phyloP scores from a whole-genome alignment of 2,329 filamentous ascomycete species.

The Leptographium flavum region DNA sequence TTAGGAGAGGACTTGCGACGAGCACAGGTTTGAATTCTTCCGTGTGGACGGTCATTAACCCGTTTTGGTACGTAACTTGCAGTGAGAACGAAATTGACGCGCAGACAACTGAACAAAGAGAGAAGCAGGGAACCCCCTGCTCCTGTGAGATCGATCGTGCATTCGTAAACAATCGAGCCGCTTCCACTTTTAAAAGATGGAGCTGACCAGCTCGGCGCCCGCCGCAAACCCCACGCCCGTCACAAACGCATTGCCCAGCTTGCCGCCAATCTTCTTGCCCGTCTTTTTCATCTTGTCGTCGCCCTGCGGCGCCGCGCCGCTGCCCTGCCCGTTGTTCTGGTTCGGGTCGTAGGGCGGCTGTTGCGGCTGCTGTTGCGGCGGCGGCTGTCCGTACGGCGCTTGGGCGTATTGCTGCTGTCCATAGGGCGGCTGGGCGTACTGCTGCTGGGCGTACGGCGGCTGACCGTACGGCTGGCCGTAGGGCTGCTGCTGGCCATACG shows the following conservation, averaged over 20 bases:
- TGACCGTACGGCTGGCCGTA: conserved; percentile 3
- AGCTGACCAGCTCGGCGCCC: conserved; percentile 78
- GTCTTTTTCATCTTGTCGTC: conserved; percentile 54
- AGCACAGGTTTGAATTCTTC: too few species aligned
- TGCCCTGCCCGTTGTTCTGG: conserved; percentile 23
- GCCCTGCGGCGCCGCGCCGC: conserved; percentile 13
- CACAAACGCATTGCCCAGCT: conserved; percentile 70
- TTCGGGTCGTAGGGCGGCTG: conserved; percentile 17
- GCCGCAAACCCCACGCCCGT: conserved; percentile 89
- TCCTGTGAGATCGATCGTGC: background rate
- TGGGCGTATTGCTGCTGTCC: conserved; percentile 35
- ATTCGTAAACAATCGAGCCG: background rate
- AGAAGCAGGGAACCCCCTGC: too few species aligned
- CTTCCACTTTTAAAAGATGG: conserved; percentile 59
- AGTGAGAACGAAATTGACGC: too few species aligned
- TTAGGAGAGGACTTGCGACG: background rate
- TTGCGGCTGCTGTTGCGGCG: conserved; percentile 22
- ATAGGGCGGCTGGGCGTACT: background rate
- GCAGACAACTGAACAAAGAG: too few species aligned
- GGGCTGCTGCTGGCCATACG: conserved; percentile 1
- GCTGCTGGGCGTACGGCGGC: conserved; percentile 11
- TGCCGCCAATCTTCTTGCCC: conserved; percentile 95
- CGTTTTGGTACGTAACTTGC: too few species aligned
- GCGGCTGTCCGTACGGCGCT: conserved; percentile 26
- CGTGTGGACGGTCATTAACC: too few species aligned